phyloP scores from a whole-genome alignment of 495 filamentous ascomycete species.

The Podospora sp. region DNA sequence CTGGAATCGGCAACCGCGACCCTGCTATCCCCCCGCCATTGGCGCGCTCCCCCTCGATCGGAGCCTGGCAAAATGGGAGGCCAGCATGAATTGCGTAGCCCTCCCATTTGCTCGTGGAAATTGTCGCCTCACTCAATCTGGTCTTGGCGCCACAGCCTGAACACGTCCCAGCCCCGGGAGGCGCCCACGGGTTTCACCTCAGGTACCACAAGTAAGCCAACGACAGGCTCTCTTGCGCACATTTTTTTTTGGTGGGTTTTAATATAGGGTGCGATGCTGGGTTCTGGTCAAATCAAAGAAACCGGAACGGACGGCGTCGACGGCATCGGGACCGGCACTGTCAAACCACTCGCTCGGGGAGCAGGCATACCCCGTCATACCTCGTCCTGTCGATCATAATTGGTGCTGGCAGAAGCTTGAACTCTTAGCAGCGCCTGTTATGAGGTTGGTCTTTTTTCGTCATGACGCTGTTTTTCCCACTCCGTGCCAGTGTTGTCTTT shows the following conservation, averaged over 20 bases:
- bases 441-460: too few species aligned
- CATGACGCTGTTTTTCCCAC: too few species aligned
- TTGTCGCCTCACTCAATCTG: background rate
- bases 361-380: background rate
- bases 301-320: background rate
- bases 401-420: too few species aligned
- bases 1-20: conserved; percentile 10
- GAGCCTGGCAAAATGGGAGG: background rate
- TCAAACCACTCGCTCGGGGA: background rate
- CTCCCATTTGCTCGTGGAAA: conserved; percentile 2
- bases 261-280: conserved; percentile 11
- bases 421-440: too few species aligned
- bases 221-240: background rate
- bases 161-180: background rate
- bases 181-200: background rate
- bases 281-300: background rate
- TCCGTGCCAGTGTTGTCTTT: too few species aligned
- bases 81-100: background rate
- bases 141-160: conserved; percentile 11
- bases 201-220: background rate
- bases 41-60: background rate
- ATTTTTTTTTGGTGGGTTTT: background rate
- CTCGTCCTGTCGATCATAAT: background rate
- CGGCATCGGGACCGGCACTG: background rate
- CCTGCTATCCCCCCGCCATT: background rate